Evolutionary conservation across 1,139 yeast species (phyloP).

Genomic region (Suhomyces choctaworum): DNA sequence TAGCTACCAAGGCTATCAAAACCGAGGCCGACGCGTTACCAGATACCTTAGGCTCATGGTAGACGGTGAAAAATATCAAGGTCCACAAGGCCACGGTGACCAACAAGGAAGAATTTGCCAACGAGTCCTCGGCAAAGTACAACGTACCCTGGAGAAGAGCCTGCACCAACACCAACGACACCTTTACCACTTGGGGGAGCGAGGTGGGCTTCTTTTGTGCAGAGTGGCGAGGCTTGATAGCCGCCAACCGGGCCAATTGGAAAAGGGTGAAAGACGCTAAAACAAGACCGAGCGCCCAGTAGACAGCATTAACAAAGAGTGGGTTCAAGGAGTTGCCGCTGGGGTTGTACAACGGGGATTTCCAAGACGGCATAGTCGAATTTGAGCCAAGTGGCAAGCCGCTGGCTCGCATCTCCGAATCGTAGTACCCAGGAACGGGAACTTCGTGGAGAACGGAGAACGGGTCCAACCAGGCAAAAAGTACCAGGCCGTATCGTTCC

Average conservation of each 20-base stretch:
- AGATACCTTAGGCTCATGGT: conserved; percentile 11
- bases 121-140: not conserved
- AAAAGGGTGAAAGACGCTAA: conserved; percentile 15
- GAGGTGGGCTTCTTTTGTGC: conserved; percentile 15
- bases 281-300: conserved; percentile 3
- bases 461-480: conserved; percentile 8
- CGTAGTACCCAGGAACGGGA: not conserved
- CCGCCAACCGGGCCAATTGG: conserved; percentile 14
- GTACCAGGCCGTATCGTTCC: conserved; percentile 5
- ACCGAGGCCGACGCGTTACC: conserved; percentile 14
- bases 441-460: conserved; percentile 3
- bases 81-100: not conserved
- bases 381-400: not conserved
- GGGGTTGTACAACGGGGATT: conserved; percentile 17
- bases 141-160: conserved; percentile 3
- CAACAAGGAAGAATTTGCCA: not conserved
- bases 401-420: no score
- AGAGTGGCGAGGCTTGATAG: conserved; percentile 1
- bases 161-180: conserved; percentile 9
- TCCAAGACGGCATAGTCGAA: conserved; percentile 13
- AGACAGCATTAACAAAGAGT: conserved; percentile 13
- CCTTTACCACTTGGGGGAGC: conserved; percentile 12
- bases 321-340: conserved; percentile 20
- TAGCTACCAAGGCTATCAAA: conserved; percentile 14
- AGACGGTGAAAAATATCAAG: conserved; percentile 12